phyloP scores from a whole-genome alignment of 2,329 filamentous ascomycete species.

The Pseudonectria buxi region DNA sequence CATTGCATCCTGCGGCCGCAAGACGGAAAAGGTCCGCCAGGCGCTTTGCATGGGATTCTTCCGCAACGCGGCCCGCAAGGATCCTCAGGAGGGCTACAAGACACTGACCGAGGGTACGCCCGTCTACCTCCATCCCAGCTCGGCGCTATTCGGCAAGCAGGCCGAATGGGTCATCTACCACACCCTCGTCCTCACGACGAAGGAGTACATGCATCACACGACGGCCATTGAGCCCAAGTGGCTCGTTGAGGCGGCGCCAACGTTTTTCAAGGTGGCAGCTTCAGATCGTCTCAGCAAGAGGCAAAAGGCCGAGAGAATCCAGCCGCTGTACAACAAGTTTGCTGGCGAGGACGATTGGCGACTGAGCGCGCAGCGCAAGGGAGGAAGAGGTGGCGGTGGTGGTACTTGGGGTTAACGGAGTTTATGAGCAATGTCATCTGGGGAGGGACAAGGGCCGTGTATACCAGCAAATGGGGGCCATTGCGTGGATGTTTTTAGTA shows the following conservation, averaged over 20 bases:
- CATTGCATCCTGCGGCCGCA: slow-evolving; percentile 76
- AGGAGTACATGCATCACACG: slow-evolving; percentile 97
- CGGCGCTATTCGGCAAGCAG: slow-evolving; percentile 88
- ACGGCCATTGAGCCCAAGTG: slow-evolving; percentile 90
- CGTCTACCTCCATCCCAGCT: slow-evolving; percentile 89
- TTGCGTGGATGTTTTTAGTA: no score
- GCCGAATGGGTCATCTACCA: slow-evolving; percentile 96
- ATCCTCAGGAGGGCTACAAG: slow-evolving; percentile 95
- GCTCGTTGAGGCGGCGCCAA: slow-evolving; percentile 94
- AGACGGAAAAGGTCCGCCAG: slow-evolving; percentile 81
- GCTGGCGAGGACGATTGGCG: slow-evolving; percentile 93
- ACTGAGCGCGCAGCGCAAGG: slow-evolving; percentile 77
- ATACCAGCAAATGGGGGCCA: no score
- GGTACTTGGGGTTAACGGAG: slow-evolving; percentile 76
- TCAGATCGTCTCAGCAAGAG: slow-evolving; percentile 82
- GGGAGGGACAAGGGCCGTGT: no score
- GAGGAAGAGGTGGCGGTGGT: slow-evolving; percentile 77
- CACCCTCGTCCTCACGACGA: slow-evolving; percentile 81
- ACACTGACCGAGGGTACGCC: slow-evolving; percentile 92
- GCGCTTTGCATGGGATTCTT: slow-evolving; percentile 93
- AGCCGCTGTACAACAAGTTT: slow-evolving; percentile 91
- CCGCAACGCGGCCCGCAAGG: slow-evolving; percentile 88
- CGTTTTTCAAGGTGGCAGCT: slow-evolving; percentile 95
- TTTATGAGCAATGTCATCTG: neutral
- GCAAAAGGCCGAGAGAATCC: slow-evolving; percentile 89